phyloP scores from a whole-genome alignment of 2,329 filamentous ascomycete species.

The Lecanoromycetidae sp. region DNA sequence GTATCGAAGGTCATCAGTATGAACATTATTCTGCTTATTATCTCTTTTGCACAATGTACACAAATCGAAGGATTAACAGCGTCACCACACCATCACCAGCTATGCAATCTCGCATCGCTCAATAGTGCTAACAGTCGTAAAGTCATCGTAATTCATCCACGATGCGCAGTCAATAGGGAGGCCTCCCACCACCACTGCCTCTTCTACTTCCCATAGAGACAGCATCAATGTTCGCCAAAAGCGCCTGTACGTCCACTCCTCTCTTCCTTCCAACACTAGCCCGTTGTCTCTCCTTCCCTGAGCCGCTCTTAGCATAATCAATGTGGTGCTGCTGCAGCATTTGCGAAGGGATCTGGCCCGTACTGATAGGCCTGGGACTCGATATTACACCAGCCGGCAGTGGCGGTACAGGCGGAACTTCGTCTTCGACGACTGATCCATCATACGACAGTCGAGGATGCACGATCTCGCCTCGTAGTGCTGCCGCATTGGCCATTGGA shows the following conservation, averaged over 20 bases:
- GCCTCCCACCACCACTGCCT: constrained; percentile 6
- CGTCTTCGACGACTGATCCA: constrained; percentile 7
- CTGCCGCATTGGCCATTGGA: too few relatives aligned
- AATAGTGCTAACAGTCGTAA: too few relatives aligned
- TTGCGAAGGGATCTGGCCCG: constrained; percentile 4
- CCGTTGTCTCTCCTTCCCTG: neutral
- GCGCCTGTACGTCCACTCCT: constrained; percentile 14
- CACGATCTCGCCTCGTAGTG: constrained; percentile 17
- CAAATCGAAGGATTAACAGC: too few relatives aligned
- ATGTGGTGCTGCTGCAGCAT: constrained; percentile 12
- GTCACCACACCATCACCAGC: too few relatives aligned
- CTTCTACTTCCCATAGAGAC: constrained; percentile 4
- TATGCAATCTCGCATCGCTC: too few relatives aligned
- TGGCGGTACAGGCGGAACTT: constrained; percentile 18
- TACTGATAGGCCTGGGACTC: neutral
- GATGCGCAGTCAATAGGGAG: constrained; percentile 16
- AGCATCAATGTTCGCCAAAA: constrained; percentile 17
- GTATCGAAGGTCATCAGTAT: too few relatives aligned
- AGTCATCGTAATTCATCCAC: too few relatives aligned
- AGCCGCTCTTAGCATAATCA: neutral
- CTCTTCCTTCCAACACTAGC: constrained; percentile 9
- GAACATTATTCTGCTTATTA: too few relatives aligned
- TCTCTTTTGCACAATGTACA: too few relatives aligned
- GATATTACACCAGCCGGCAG: constrained; percentile 13
- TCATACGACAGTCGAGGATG: constrained; percentile 4